phyloP scores from a whole-genome alignment of 345 rosid genomes.

The Citropsis articulata region DNA sequence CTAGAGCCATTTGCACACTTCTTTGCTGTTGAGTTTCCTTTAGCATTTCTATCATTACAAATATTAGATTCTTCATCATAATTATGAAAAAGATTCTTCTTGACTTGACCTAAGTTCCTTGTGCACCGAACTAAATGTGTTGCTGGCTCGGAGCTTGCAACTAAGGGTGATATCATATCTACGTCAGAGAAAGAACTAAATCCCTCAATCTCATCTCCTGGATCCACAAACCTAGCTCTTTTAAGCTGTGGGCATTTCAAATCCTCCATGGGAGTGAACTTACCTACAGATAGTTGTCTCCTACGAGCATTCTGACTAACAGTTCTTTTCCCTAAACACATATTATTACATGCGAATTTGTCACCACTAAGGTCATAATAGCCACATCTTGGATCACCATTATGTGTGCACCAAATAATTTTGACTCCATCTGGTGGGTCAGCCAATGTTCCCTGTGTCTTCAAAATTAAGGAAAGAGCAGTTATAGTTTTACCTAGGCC shows the following conservation, averaged over 20 bases:
- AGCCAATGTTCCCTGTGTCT: slow-evolving; percentile 82
- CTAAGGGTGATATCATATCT: slow-evolving; percentile 23
- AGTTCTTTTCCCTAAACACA: slow-evolving; percentile 40
- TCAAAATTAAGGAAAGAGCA: slow-evolving; percentile 82
- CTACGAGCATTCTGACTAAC: slow-evolving; percentile 37
- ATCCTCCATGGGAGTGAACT: slow-evolving; percentile 26
- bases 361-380: slow-evolving; percentile 71
- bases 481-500: slow-evolving; percentile 97
- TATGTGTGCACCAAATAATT: slow-evolving; percentile 67
- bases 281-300: slow-evolving; percentile 40
- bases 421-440: slow-evolving; percentile 76
- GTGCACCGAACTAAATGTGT: slow-evolving; percentile 37
- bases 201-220: slow-evolving; percentile 36
- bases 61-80: slow-evolving; percentile 39
- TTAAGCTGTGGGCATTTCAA: slow-evolving; percentile 39
- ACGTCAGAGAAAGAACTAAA: slow-evolving; percentile 28
- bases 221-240: slow-evolving; percentile 47
- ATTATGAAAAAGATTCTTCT: slow-evolving; percentile 54
- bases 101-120: slow-evolving; percentile 50
- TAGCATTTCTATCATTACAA: slow-evolving; percentile 30
- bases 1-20: slow-evolving; percentile 20
- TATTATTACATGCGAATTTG: slow-evolving; percentile 28
- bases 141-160: slow-evolving; percentile 27
- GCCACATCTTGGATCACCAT: slow-evolving; percentile 63
- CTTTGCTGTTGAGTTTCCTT: slow-evolving; percentile 28